These are phyloP conservation scores for Corymbia citriodora DNA, from an alignment of 441 rosid genomes.

Conservation along the genomic window DNA sequence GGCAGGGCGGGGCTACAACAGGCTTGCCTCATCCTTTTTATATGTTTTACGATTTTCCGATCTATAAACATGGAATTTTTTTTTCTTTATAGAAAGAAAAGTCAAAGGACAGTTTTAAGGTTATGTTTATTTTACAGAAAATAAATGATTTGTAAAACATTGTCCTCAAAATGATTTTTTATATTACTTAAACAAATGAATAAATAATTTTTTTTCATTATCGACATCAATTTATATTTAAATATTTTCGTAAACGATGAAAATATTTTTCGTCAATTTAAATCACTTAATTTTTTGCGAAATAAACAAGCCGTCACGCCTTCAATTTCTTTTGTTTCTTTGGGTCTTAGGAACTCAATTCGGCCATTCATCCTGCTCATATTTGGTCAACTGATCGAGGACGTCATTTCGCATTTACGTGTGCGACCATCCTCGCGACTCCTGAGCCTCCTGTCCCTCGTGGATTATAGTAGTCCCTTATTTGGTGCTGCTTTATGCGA, in stretches of 20 bases:
- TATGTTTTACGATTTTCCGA: fast-evolving
- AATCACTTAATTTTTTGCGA: too few species aligned
- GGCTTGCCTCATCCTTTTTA: fast-evolving
- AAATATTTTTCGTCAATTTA: too few species aligned
- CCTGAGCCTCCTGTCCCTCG: background rate
- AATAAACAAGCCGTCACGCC: background rate
- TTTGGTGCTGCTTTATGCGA: background rate
- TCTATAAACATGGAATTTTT: background rate
- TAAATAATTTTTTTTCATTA: too few species aligned
- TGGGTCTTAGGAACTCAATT: background rate
- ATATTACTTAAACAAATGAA: too few species aligned
- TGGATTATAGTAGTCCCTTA: background rate
- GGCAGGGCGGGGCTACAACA: background rate
- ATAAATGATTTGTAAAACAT: too few species aligned
- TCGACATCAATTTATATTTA: background rate
- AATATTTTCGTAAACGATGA: too few species aligned
- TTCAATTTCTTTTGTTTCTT: background rate
- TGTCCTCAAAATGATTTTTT: too few species aligned
- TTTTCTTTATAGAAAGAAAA: background rate
- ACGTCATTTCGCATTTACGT: background rate
- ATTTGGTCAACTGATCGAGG: background rate
- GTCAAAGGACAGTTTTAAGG: background rate
- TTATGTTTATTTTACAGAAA: fast-evolving
- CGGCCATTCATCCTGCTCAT: background rate
- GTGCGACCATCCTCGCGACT: background rate